Evolutionary conservation across 2,329 filamentous ascomycete species (phyloP).

Genomic region (Blumeriella jaapii): DNA sequence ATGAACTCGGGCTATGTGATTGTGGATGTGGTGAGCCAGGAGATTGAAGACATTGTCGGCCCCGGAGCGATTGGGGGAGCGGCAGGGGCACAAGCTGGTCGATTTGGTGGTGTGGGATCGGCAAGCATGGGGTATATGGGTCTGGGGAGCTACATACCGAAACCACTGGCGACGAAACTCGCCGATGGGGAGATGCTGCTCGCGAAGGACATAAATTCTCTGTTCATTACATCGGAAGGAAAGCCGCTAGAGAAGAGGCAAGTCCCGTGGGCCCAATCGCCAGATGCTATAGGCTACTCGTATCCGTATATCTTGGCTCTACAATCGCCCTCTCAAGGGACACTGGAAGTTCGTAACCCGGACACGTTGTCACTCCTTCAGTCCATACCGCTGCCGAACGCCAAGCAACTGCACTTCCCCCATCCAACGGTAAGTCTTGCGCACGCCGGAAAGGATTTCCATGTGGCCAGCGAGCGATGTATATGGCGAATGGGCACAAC

Average conservation of each 20-base stretch:
- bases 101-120: slow-evolving; percentile 73
- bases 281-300: slow-evolving; percentile 87
- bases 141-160: slow-evolving; percentile 81
- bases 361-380: slow-evolving; percentile 85
- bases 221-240: slow-evolving; percentile 79
- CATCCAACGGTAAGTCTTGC: slow-evolving; percentile 89
- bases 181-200: slow-evolving; percentile 76
- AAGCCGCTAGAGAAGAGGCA: slow-evolving; percentile 74
- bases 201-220: slow-evolving; percentile 94
- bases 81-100: slow-evolving; percentile 38
- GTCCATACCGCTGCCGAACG: slow-evolving; percentile 69
- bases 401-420: slow-evolving; percentile 78
- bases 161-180: slow-evolving; percentile 74
- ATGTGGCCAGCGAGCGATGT: slow-evolving; percentile 80
- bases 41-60: slow-evolving; percentile 67
- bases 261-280: slow-evolving; percentile 82
- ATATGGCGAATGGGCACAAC: slow-evolving; percentile 96
- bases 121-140: slow-evolving; percentile 96
- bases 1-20: slow-evolving; percentile 87
- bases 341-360: slow-evolving; percentile 83
- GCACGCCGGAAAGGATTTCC: slow-evolving; percentile 90
- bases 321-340: slow-evolving; percentile 71
- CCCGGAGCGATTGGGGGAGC: slow-evolving; percentile 59
- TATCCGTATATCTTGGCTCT: slow-evolving; percentile 91
- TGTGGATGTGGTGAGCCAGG: slow-evolving; percentile 67